phyloP scores from a whole-genome alignment of 2,329 filamentous ascomycete genomes.

The Diaporthe destruens region DNA sequence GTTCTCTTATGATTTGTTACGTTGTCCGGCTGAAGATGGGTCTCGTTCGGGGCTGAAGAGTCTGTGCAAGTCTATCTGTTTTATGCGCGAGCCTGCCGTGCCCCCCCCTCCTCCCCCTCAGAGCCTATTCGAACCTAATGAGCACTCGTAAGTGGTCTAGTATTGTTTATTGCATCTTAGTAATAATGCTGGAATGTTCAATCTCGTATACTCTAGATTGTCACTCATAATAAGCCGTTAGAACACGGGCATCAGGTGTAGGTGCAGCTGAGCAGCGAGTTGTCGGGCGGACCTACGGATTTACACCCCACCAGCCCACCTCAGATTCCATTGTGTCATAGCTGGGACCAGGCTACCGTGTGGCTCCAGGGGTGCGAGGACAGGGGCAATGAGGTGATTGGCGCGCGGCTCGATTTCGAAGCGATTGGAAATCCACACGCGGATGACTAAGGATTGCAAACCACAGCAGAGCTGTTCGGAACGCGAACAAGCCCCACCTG shows the following conservation, averaged over 20 bases:
- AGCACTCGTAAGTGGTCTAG: not conserved
- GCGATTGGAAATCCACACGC: conserved; percentile 29
- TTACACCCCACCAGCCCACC: conserved; percentile 16
- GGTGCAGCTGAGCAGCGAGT: not conserved
- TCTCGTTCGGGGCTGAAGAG: not conserved
- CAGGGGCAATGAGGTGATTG: conserved; percentile 24
- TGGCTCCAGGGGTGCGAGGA: conserved; percentile 8
- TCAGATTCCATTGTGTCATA: not conserved
- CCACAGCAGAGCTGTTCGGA: not conserved
- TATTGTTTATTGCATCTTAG: not conserved
- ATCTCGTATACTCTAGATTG: not conserved
- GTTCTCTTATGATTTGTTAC: not conserved
- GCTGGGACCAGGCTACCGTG: conserved; percentile 1
- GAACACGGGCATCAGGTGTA: not conserved
- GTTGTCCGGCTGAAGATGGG: conserved; percentile 15
- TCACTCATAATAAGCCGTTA: not conserved
- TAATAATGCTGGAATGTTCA: not conserved
- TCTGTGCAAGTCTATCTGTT: not conserved
- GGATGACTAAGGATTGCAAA: conserved; percentile 42
- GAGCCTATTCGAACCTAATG: not conserved
- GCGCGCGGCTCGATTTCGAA: conserved; percentile 36
- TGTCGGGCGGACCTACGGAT: conserved; percentile 30
- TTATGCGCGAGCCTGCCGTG: conserved; percentile 15
- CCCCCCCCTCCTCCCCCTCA: too few relatives aligned
- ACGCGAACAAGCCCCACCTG: not conserved